Conservation (phyloP, 2,329 filamentous ascomycete genomes). For the Botryosphaeria dothidea region DNA sequence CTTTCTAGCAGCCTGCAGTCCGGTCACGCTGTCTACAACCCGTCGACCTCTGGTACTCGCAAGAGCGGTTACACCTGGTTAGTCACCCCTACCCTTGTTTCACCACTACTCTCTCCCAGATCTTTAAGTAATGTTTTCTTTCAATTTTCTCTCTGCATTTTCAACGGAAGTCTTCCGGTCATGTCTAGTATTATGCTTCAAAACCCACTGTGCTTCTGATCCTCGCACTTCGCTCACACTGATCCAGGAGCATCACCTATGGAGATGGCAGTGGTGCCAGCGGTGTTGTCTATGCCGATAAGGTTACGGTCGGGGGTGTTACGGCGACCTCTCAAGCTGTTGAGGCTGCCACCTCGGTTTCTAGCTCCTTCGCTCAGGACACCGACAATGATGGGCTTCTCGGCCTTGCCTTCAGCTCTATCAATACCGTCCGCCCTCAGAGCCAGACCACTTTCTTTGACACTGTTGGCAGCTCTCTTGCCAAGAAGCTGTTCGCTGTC, state of each 20-base stretch:
- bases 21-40: constrained; percentile 62
- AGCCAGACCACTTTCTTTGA: constrained; percentile 61
- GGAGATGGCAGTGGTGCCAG: constrained; percentile 65
- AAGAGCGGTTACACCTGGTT: constrained; percentile 56
- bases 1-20: constrained; percentile 51
- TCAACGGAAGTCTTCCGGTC: no score
- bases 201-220: no score
- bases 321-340: constrained; percentile 63
- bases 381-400: constrained; percentile 37
- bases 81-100: no score
- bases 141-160: no score
- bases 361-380: constrained; percentile 51
- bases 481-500: constrained; percentile 58
- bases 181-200: background rate
- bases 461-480: constrained; percentile 55
- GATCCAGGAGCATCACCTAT: constrained; percentile 44
- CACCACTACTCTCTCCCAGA: no score
- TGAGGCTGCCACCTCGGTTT: constrained; percentile 63
- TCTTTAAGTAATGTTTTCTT: no score
- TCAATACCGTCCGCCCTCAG: constrained; percentile 49
- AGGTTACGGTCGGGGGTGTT: constrained; percentile 61
- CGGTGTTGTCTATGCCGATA: constrained; percentile 67
- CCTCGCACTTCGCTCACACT: no score
- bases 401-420: constrained; percentile 3
- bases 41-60: constrained; percentile 48